These are phyloP conservation scores for Fusarium sp. DNA, from an alignment of 2,329 filamentous ascomycete species.

Conservation along the genomic window DNA sequence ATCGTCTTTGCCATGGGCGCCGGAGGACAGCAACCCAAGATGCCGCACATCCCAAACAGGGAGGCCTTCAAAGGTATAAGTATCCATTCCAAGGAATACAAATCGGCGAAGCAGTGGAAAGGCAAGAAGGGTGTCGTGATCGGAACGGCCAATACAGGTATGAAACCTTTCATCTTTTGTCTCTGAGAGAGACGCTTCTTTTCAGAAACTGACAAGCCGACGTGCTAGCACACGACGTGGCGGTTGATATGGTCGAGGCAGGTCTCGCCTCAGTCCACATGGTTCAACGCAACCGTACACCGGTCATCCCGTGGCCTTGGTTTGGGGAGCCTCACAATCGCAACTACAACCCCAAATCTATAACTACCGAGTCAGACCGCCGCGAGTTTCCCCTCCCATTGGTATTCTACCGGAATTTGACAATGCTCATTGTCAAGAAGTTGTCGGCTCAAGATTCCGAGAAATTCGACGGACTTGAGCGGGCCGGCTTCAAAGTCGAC, in stretches of 20 bases:
- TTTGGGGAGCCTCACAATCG: too few species aligned
- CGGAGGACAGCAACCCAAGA: neutral
- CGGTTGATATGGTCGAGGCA: neutral
- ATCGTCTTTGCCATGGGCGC: too few species aligned
- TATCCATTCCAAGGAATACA: neutral
- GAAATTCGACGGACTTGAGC: too few species aligned
- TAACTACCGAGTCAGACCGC: too few species aligned
- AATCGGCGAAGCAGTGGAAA: neutral
- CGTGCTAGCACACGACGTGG: neutral
- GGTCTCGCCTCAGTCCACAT: neutral
- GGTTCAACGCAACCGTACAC: neutral
- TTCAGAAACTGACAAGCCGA: neutral
- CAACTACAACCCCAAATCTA: too few species aligned
- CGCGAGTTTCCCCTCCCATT: too few species aligned
- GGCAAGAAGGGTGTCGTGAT: neutral
- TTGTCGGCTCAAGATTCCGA: too few species aligned
- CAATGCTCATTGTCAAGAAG: too few species aligned
- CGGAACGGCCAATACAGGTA: neutral
- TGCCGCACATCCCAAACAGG: too few species aligned
- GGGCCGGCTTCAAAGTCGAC: conserved; percentile 68
- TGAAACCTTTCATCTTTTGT: neutral
- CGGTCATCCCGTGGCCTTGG: neutral
- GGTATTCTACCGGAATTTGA: too few species aligned
- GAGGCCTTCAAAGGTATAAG: neutral
- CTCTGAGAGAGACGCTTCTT: too few species aligned